Evolutionary conservation across 2,329 filamentous ascomycete species (phyloP).

Genomic region (Trichophyton mentagrophytes): DNA sequence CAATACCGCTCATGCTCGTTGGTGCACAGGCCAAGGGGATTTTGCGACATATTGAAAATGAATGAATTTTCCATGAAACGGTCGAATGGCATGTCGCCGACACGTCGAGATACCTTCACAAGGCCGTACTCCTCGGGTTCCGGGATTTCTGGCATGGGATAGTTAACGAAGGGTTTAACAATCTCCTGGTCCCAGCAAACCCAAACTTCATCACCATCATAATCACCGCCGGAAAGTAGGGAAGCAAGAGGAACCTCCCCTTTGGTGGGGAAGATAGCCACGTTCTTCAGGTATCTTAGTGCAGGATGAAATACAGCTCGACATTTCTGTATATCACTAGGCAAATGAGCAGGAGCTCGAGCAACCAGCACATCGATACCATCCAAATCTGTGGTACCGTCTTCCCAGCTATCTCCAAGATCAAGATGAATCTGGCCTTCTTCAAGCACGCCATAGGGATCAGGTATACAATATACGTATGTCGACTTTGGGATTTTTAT

Average conservation of each 20-base stretch:
- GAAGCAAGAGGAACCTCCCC: constrained; percentile 43
- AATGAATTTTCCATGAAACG: constrained; percentile 35
- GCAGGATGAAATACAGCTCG: constrained; percentile 38
- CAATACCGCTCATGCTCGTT: constrained; percentile 37
- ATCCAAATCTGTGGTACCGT: constrained; percentile 32
- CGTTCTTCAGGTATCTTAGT: constrained; percentile 43
- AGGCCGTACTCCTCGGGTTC: constrained; percentile 37
- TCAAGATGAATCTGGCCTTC: constrained; percentile 44
- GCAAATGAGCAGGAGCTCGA: constrained; percentile 44
- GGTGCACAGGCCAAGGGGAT: constrained; percentile 42
- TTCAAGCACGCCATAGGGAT: constrained; percentile 39
- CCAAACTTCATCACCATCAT: constrained; percentile 51
- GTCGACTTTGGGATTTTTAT: constrained; percentile 41
- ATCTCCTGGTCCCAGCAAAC: constrained; percentile 47
- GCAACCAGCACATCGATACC: constrained; percentile 42
- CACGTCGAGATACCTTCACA: constrained; percentile 29
- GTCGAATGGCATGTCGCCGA: constrained; percentile 31
- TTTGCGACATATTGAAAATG: constrained; percentile 35
- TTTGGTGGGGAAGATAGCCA: constrained; percentile 44
- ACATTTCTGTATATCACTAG: constrained; percentile 47
- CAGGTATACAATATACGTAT: constrained; percentile 44
- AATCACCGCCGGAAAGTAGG: constrained; percentile 53
- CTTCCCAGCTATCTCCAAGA: constrained; percentile 38
- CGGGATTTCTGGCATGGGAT: constrained; percentile 27
- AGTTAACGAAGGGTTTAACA: constrained; percentile 41